Evolutionary conservation across 1,284 basidiomycete species (phyloP), one percentile per base, ranked within the genome.

Genomic region (Ceratobasidium theobromae): DNA sequence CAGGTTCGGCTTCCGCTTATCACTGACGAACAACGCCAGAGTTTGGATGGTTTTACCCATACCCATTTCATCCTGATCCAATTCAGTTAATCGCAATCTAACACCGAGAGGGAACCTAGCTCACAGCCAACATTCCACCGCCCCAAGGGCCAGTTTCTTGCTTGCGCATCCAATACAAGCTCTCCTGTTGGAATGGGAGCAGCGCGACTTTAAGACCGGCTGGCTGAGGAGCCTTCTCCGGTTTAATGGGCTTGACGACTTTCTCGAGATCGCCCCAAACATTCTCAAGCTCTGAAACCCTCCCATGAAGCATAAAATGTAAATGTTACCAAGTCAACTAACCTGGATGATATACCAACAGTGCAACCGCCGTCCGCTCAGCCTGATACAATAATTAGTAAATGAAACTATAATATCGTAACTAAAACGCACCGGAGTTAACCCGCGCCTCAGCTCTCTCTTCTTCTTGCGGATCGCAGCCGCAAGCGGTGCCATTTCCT

Each of bases 31-130:
- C 33, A 99, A 81, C 1, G 94, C 85, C 55, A 99, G 95, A 72
- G 96, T 95, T 75, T 99, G 97, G 69, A 99, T 98, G 0, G 96
- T 99, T 78, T 98, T 98, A 32, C 96, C 96, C 96, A 98, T 98
- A 40, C 90, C 90, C 91, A 93, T 93, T 77, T 95, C 93, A 74
- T 95, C 93, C 88, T 90, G 73, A 6, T 11, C 0, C 8, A 2
- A 28, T 43, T 48, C 21, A 23, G 21, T 48, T 8, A 48, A 41
- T 43, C 40, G 16, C 21, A n/a, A 18, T 57, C 21, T 71, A 45
- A 70, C 53, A 67, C 52, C 62, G 67, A 21, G 18, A 55, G 16
- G 28, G 35, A 11, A 14, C 79, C 33, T 9, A 43, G 53, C 86
- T 72, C 75, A 90, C 92, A 33, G 96, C 95, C 60, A 99, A 81